Evolutionary conservation across 495 filamentous ascomycete genomes (phyloP), one percentile per base, ranked within the genome.

Genomic region (Penicillium antarcticum): DNA sequence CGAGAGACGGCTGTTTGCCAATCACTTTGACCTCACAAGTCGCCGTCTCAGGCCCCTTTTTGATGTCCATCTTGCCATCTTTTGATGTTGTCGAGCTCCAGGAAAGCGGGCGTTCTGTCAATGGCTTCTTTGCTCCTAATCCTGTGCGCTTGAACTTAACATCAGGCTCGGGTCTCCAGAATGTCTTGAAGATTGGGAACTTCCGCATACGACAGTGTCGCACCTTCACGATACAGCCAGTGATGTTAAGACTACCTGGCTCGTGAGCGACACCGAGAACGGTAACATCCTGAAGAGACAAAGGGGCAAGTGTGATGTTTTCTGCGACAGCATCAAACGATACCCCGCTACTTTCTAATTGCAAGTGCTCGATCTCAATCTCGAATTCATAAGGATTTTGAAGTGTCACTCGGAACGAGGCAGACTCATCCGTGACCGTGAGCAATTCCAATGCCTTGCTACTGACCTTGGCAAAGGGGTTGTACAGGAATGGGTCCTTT

Each of bases 341-440:
- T 13, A 84, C 76, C 6, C 87, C 89, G 32, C 87, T 82, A 5
- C 83, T 78, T 47, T 89, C 83, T 5, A 97, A 68, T n/a, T 76
- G 78, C 46, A 98, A 74, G 29, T 80, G 83, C 61, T 97, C 92
- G 38, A 97, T 81, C 45, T 94, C 88, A 1, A 98, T 58, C 41
- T 97, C 90, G 58, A 97, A 88, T 45, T 97, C 92, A 62, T 89
- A 96, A 1, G 90, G 88, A 59, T 98, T 98, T 60, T 97, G 95
- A 4, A 98, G 75, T 7, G 85, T 88, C 24, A 97, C 77, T 60
- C 75, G 78, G 66, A 96, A 97, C 3, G 77, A 79, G 3, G 87
- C 84, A 55, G 76, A 66, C 64, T 97, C 92, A 23, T 84, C 84
- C 4, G 89, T 82, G 49, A 95, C 84, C 40, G 95, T 73, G 12